Evolutionary conservation across 352 stramenopile genomes (phyloP).

Genomic region (Globisporangium parvum): DNA sequence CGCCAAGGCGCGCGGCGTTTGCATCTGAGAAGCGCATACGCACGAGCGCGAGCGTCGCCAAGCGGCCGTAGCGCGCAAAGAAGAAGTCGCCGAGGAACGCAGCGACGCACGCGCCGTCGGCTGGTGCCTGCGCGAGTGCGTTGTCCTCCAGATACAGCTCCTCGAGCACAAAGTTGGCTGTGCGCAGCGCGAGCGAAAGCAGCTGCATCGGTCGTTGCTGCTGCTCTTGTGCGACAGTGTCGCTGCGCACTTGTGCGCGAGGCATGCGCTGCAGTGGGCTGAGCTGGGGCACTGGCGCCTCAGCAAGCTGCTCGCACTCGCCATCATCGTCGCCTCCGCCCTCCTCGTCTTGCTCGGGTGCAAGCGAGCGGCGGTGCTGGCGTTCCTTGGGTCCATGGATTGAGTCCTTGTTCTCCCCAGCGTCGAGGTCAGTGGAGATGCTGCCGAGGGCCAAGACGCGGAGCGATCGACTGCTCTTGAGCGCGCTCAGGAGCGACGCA

Average conservation of each 20-base stretch:
- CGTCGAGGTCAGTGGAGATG: slow-evolving; percentile 11
- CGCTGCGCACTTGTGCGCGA: not conserved
- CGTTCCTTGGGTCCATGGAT: not conserved
- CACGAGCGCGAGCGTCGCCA: slow-evolving; percentile 36
- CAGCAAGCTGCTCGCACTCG: not conserved
- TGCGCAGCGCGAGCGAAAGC: slow-evolving; percentile 32
- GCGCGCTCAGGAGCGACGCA: slow-evolving; percentile 24
- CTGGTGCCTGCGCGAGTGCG: slow-evolving; percentile 17
- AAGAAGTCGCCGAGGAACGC: slow-evolving; percentile 63
- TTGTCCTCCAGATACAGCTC: slow-evolving; percentile 60
- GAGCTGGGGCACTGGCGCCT: not conserved
- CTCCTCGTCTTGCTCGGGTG: slow-evolving; percentile 13
- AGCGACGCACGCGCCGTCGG: slow-evolving; percentile 30
- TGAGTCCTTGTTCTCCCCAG: not conserved
- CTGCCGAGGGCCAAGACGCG: slow-evolving; percentile 33
- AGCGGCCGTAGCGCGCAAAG: slow-evolving; percentile 58
- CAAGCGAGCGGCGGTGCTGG: not conserved
- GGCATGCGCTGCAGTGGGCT: not conserved
- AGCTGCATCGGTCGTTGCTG: slow-evolving; percentile 22
- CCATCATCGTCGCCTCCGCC: not conserved
- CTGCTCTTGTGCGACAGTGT: not conserved
- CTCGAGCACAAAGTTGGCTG: slow-evolving; percentile 55
- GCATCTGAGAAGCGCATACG: slow-evolving; percentile 40
- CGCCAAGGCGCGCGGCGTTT: slow-evolving; percentile 26
- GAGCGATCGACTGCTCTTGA: slow-evolving; percentile 39